Base-by-base conservation (phyloP, 108 stramenopile species). In the Nitzschia inconspicua region DNA sequence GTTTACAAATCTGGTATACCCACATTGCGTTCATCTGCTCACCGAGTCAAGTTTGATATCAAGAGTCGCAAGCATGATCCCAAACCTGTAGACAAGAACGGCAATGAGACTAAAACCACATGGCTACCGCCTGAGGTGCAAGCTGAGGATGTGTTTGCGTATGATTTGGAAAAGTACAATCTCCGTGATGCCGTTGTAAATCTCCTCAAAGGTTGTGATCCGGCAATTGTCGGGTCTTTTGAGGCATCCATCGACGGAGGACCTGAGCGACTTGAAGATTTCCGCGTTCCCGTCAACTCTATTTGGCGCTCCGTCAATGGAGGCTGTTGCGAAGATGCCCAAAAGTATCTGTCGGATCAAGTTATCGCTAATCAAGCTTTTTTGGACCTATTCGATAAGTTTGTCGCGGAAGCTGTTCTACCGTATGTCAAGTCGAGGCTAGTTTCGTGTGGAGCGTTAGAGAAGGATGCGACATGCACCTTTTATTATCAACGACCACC, bases 401-500 rank as follows among this genome's bases (percentile, higher is more conserved):
- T 95, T 54, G 80, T 95, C 16, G 47, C 31, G 13, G 69, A 86
- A 49, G 70, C 65, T 2, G 70, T 80, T 6, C 68, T 95, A 14
- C 90, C 90, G 6, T 60, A 76, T 39, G 34, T 90, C 37, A 95
- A 91, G 57, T 25, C 44, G 30, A 68, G 81, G 48, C 73, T 95
- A 18, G 22, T 60, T 14, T 44, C 41, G 7, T 47, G 63, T 19
- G 74, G 57, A 22, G 67, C 57, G 9, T 60, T 61, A 18, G 32
- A 37, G 4, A 48, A 55, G 11, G 50, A 68, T 24, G 34, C 40
- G 16, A 16, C 72, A 1, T 43, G 76, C 10, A 79, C 74, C 28
- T 95, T 92, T 72, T 92, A 87, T 48, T 80, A 82, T 60, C 94
- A 95, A 60, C 66, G 87, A 9, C 94, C 94, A 41, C 94, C 94